A percentile compares a stretch with the other conserved stretches of the same genome.
Evolutionary conservation across 345 rosid species (phyloP).

Genomic region (Excoecaria agallocha): DNA sequence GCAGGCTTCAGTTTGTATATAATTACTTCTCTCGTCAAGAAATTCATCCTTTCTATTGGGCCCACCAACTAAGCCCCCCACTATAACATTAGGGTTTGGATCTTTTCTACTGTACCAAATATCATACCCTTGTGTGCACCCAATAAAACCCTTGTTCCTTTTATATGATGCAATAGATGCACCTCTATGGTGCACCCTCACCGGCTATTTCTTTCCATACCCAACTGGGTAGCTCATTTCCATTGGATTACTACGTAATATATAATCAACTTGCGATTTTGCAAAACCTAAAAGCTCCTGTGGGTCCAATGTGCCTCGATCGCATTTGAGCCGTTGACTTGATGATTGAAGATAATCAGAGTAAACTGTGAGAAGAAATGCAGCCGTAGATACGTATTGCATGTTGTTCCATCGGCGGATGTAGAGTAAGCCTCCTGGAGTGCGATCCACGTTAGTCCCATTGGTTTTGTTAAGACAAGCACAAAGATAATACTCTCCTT

Average conservation of each 20-base stretch:
- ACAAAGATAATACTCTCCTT: constrained; percentile 79
- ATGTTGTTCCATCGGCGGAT: constrained; percentile 95
- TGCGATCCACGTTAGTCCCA: constrained; percentile 48
- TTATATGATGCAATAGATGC: constrained; percentile 75
- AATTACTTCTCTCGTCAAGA: constrained; percentile 44
- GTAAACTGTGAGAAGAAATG: constrained; percentile 74
- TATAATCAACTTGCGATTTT: constrained; percentile 80
- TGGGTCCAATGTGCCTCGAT: constrained; percentile 35
- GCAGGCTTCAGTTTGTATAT: constrained; percentile 56
- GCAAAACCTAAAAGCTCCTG: constrained; percentile 53
- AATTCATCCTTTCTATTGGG: constrained; percentile 49
- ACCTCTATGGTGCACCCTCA: constrained; percentile 85
- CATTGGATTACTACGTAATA: constrained; percentile 79
- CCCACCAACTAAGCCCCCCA: constrained; percentile 67
- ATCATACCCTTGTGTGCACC: constrained; percentile 91
- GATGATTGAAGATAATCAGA: constrained; percentile 55
- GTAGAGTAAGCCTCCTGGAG: constrained; percentile 76
- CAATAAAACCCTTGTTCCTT: constrained; percentile 72
- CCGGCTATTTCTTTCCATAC: constrained; percentile 63
- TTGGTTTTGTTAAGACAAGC: constrained; percentile 74
- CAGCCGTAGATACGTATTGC: constrained; percentile 82
- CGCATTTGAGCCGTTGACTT: constrained; percentile 45
- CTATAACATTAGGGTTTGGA: constrained; percentile 48
- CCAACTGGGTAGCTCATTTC: constrained; percentile 85
- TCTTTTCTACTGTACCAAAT: constrained; percentile 34